A percentile compares a stretch with the other conserved stretches of the same genome.
phyloP scores from a whole-genome alignment of 139 green algal species.

The Edaphochlamys debaryana region DNA sequence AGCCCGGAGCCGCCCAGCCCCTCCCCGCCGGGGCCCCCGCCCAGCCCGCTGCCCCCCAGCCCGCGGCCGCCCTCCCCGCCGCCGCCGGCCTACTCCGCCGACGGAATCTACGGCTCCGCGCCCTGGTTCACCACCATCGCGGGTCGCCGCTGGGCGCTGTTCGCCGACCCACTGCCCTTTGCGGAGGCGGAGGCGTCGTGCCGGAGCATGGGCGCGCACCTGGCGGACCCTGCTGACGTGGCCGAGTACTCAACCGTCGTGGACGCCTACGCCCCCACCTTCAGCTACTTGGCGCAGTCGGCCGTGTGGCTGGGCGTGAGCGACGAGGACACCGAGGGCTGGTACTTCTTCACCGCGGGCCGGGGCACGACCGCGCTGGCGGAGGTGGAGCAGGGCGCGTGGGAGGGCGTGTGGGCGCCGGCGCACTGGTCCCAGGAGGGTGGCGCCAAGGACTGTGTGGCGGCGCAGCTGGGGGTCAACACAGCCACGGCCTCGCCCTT shows the following conservation, averaged over 20 bases:
- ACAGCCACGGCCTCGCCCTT: not conserved
- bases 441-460: slow-evolving; percentile 20
- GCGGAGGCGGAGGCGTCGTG: not conserved
- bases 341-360: slow-evolving; percentile 28
- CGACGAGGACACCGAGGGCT: slow-evolving; percentile 38
- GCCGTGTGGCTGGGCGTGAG: slow-evolving; percentile 35
- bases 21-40: not conserved
- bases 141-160: slow-evolving; percentile 5
- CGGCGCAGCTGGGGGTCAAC: slow-evolving; percentile 12
- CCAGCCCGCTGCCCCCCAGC: not conserved
- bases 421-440: slow-evolving; percentile 29
- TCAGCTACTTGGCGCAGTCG: not conserved
- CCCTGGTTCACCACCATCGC: slow-evolving; percentile 32
- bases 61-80: not conserved
- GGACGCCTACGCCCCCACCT: not conserved
- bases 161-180: not conserved
- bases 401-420: slow-evolving; percentile 22
- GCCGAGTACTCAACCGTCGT: not conserved
- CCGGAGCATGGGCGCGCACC: not conserved
- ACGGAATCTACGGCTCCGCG: slow-evolving; percentile 8
- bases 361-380: slow-evolving; percentile 1
- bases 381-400: not conserved
- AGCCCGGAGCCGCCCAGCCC: not conserved
- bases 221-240: not conserved
- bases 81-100: slow-evolving; percentile 15